Percentiles rank a stretch among this genome's conserved stretches.
Conservation (phyloP, 1,139 yeast species). For the Debaryomycetaceae sp. region DNA sequence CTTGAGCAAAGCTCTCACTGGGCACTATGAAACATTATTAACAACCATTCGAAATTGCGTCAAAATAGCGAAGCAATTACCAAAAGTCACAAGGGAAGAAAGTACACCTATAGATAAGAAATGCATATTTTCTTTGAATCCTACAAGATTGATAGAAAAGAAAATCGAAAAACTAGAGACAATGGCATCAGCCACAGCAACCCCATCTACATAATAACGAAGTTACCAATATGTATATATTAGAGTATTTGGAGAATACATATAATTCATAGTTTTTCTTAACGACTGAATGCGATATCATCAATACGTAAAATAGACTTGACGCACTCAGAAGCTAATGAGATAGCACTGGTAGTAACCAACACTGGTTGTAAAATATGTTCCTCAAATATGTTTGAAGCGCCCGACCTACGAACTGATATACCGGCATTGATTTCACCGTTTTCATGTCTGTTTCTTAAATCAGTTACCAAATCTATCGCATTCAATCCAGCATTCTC, state of each 20-base stretch:
- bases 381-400: slow-evolving; percentile 87
- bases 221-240: neutral
- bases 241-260: neutral
- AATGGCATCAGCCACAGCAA: neutral
- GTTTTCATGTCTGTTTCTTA: slow-evolving; percentile 85
- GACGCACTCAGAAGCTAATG: slow-evolving; percentile 94
- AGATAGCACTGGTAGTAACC: slow-evolving; percentile 90
- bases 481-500: slow-evolving; percentile 98
- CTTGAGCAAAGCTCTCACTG: no score
- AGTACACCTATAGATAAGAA: slow-evolving; percentile 62
- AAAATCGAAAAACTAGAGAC: slow-evolving; percentile 21
- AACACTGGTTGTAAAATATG: slow-evolving; percentile 95
- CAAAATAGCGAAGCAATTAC: slow-evolving; percentile 36
- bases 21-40: slow-evolving; percentile 43
- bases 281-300: slow-evolving; percentile 69
- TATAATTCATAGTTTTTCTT: slow-evolving; percentile 6
- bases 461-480: slow-evolving; percentile 90
- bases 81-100: slow-evolving; percentile 54
- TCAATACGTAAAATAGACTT: slow-evolving; percentile 94
- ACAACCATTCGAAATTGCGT: slow-evolving; percentile 49
- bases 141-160: slow-evolving; percentile 48
- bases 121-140: slow-evolving; percentile 61
- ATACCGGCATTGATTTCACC: slow-evolving; percentile 96
- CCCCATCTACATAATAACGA: neutral
- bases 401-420: slow-evolving; percentile 89